Conservation (phyloP, 148 eudicot species). For the Nyssa sinensis region DNA sequence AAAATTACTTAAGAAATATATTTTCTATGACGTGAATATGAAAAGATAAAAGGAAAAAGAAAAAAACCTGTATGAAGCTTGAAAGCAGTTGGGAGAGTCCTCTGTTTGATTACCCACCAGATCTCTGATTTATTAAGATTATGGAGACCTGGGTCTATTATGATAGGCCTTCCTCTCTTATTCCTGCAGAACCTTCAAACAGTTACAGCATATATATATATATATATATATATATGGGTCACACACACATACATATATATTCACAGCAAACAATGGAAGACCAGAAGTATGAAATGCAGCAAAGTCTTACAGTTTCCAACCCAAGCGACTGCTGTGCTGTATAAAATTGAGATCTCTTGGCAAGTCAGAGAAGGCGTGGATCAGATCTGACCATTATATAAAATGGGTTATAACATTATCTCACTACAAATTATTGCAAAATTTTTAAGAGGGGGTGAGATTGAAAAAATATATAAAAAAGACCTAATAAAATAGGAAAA, state of each 20-base stretch:
- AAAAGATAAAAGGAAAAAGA: not conserved
- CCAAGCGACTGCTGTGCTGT: constrained; percentile 78
- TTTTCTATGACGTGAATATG: not conserved
- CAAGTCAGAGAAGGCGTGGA: constrained; percentile 71
- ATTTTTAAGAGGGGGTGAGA: not conserved
- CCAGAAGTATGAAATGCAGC: not conserved
- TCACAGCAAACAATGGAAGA: no score
- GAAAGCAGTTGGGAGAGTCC: constrained; percentile 90
- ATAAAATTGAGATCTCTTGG: constrained; percentile 81
- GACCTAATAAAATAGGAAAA: not conserved
- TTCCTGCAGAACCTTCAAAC: constrained; percentile 45
- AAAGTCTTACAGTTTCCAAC: constrained; percentile 81
- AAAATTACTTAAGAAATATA: no score
- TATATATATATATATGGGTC: no score
- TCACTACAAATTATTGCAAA: not conserved
- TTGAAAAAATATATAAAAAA: not conserved
- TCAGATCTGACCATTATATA: constrained; percentile 58
- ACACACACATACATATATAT: no score
- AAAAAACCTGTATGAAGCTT: constrained; percentile 79
- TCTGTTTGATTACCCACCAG: constrained; percentile 87
- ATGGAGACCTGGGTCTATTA: constrained; percentile 84
- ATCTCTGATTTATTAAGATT: constrained; percentile 80
- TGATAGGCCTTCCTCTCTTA: constrained; percentile 85
- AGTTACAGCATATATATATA: not conserved
- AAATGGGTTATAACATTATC: not conserved